Evolutionary conservation across 2,329 filamentous ascomycete species (phyloP), one percentile per base, ranked within the genome.

Genomic region (Cladosporium austrohemisphaericum): DNA sequence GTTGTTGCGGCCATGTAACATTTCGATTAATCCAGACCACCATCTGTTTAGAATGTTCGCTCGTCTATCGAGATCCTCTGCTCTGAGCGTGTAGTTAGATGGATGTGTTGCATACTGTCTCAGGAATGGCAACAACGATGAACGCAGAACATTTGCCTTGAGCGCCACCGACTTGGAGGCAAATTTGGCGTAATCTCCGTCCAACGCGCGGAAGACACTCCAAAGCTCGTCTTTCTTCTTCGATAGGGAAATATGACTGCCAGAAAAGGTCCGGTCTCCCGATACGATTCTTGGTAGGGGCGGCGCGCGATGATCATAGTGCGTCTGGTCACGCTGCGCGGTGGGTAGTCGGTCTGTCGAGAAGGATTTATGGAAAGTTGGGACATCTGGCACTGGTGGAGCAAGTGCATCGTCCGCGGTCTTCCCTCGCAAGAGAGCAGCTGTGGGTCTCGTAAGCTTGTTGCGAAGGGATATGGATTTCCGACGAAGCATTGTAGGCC

Each of bases 1-100:
- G 49, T 84, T 84, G 63, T 84, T 80, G 53, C 80, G 79, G 25
- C 85, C 86, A 56, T 90, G 84, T 19, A 95, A 78, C 74, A 95
- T 82, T 52, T 93, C 89, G 49, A 95, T 71, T 31, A 95, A 73
- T 1, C 81, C 84, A 35, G 77, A 84, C 91, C 91, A 96, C 91
- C 91, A 96, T 63, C 88, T 91, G 65, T 93, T 88, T 51, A 95
- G 71, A 40, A 94, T 88, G 36, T 82, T 83, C 2, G 86, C 80
- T 52, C 91, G 79, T 28, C 86, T 80, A 60, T 96, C 90, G 36
- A 95, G 69, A 64, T 95, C 88, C 69, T 95, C 88, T 2, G 88
- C 76, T n/a, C 79, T 74, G 37, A 95, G 73, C 13, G 66, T 72
- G 55, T 74, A 75, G 59, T 81, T 85, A 7, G 86, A 88, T 1